Base-by-base conservation (phyloP, 1,284 basidiomycete species). In the Sporisorium scitamineum region DNA sequence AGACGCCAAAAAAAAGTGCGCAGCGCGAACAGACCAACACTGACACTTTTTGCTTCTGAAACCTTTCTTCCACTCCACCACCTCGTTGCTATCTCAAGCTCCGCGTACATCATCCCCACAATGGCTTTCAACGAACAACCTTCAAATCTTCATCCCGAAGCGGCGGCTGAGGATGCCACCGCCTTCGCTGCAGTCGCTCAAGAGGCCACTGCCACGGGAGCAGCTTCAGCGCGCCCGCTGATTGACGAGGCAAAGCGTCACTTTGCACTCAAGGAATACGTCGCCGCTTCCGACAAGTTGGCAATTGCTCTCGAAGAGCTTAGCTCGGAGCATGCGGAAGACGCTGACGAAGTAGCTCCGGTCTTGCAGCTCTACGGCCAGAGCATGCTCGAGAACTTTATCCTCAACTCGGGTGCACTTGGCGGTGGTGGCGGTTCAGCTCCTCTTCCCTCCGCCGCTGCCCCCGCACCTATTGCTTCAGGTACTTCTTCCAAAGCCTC, bases 351-450 rank as follows among this genome's bases (percentile, higher is more conserved):
- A 42, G 60, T 85, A 0, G 83, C 82, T 3, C 83, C 83, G 20
- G 54, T 85, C 9, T 55, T 84, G 41, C 80, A 85, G 48, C 74
- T 70, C 16, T 85, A 85, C 61, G 83, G 83, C n/a, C 62, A 72
- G 8, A 76, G 79, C 22, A 56, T 85, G 41, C 73, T 85, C 3
- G 82, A 84, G 45, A 76, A 79, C 58, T 78, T 76, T 20, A 83
- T 85, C 52, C 22, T 74, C 56, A 80, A 76, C 22, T 82, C 82
- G 27, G 80, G 80, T 32, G 83, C 83, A 8, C 61, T 85, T 0
- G 83, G 82, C 7, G 76, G 77, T 2, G 78, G 78, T 31, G 73
- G 78, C 8, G 72, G 77, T 41, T 66, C 69, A 2, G 69, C 69
- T n/a, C 63, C 69, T 20, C 63, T 71, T 31, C 69, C 69, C 24